phyloP scores from a whole-genome alignment of 257 asterid genomes.

The Forsythia suspensa region DNA sequence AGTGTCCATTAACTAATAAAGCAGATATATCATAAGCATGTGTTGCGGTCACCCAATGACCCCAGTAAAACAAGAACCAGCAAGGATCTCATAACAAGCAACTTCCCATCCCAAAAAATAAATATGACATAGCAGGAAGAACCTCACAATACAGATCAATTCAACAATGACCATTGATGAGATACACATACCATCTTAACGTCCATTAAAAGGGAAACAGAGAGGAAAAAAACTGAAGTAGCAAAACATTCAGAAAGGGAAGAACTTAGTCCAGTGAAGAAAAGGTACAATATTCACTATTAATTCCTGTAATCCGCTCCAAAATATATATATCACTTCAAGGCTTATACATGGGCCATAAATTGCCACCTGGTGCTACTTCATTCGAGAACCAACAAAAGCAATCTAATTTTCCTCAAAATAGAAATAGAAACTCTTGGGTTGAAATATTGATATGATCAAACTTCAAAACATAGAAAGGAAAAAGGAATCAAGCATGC shows the following conservation, averaged over 20 bases:
- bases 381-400: neutral
- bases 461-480: neutral
- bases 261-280: neutral
- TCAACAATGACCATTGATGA: neutral
- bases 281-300: neutral
- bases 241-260: neutral
- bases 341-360: neutral
- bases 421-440: neutral
- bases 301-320: neutral
- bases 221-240: neutral
- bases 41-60: neutral
- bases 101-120: neutral
- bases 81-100: too few relatives aligned
- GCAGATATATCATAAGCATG: neutral
- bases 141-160: neutral
- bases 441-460: neutral
- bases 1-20: neutral
- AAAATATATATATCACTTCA: neutral
- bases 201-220: neutral
- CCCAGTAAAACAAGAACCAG: neutral
- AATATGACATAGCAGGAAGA: constrained; percentile 1
- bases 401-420: neutral
- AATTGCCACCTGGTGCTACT: neutral
- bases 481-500: constrained; percentile 1
- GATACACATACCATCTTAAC: neutral